Percentiles rank a stretch among this genome's conserved stretches.
Evolutionary conservation across 352 stramenopile species (phyloP).

Genomic region (Aphanomyces euteiches): DNA sequence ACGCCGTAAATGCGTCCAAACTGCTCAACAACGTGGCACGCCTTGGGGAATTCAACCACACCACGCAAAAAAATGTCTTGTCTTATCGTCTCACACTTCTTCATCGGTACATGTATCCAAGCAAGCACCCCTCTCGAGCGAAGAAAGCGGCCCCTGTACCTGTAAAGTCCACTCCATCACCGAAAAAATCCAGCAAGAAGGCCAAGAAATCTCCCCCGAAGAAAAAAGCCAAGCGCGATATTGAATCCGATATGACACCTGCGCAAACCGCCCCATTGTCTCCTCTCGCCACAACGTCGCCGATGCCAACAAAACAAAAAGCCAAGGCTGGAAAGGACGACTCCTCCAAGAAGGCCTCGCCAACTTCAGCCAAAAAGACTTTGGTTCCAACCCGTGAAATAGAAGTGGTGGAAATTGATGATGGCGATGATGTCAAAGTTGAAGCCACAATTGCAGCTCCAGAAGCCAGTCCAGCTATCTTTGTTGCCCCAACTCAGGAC

Average conservation of each 20-base stretch:
- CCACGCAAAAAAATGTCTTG: not conserved
- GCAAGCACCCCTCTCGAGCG: not conserved
- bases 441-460: not conserved
- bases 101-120: slow-evolving; percentile 1
- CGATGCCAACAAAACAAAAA: no score
- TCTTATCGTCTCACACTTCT: slow-evolving; percentile 3
- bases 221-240: not conserved
- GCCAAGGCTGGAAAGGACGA: no score
- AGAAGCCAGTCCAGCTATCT: no score
- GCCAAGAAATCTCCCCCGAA: not conserved
- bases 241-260: not conserved
- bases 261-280: no score
- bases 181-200: not conserved
- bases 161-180: not conserved
- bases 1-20: not conserved
- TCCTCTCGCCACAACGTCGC: no score
- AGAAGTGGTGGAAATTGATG: not conserved
- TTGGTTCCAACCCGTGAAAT: no score
- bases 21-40: not conserved
- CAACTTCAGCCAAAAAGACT: no score
- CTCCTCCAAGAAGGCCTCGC: no score
- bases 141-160: not conserved
- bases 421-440: slow-evolving; percentile 2
- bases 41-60: not conserved
- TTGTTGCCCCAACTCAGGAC: no score